Evolutionary conservation across 2,329 filamentous ascomycete genomes (phyloP), one percentile per base, ranked within the genome.

Genomic region (Pseudogymnoascus verrucosus): DNA sequence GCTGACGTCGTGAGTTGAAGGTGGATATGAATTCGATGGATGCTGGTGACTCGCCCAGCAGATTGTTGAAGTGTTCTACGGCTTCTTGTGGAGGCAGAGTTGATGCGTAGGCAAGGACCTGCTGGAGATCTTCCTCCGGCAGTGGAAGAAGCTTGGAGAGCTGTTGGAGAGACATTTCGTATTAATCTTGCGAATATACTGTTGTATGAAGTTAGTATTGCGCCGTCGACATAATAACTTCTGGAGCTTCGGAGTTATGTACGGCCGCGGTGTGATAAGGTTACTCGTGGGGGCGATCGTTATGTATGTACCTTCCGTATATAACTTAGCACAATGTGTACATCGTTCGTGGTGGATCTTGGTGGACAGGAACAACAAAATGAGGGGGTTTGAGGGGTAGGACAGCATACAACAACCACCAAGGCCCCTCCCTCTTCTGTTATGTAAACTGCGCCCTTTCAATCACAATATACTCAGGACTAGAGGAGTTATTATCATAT

Each of bases 41-140:
- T 69, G 89, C 86, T 1, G 92, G 85, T 5, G 90, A 92, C 74
- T 96, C 91, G 60, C 93, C 95, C 0, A 99, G 83, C 62, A 99
- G 80, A 72, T 95, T 91, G 74, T 87, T 89, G 66, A 99, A 88
- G 75, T 98, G 91, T 44, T 92, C 87, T 61, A 86, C 91, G 12
- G 91, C 90, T 67, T 89, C 89, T 61, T 86, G 78, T 72, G 89
- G 92, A 19, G 91, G 86, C 7, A 98, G 82, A 0, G 87, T 89
- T 37, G 85, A 80, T 2, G 90, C 87, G 74, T 97, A 97, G 59
- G 90, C 86, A 68, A 98, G 81, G 47, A 97, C 84, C 73, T 98
- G 91, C 71, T 87, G 85, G 34, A 98, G 80, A 42, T 93, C 92
- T 11, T 90, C 87, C 37, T 96, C 87, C 37, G 96, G 92, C 10